A percentile compares a stretch with the other conserved stretches of the same genome.
Conservation (phyloP, 768 basidiomycete species). For the Heimioporus sp. region DNA sequence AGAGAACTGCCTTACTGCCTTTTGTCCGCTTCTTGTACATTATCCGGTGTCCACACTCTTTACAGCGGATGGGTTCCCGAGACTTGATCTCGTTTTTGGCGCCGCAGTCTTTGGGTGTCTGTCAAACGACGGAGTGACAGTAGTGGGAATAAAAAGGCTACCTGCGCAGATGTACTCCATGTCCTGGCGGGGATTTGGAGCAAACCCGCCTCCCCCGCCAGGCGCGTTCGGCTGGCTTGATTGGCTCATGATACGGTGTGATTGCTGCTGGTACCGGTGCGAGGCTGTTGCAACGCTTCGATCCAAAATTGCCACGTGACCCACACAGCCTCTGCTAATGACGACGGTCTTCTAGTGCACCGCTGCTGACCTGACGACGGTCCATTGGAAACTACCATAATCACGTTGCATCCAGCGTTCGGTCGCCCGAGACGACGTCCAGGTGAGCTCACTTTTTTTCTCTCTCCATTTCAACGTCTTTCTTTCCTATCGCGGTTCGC, state of each 20-base stretch:
- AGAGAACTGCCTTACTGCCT: slow-evolving; percentile 62
- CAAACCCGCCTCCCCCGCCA: slow-evolving; percentile 32
- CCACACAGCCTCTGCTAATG: slow-evolving; percentile 9
- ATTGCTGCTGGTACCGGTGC: too few relatives aligned
- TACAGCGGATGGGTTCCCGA: slow-evolving; percentile 91
- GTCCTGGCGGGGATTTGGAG: slow-evolving; percentile 47
- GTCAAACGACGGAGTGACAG: slow-evolving; percentile 11
- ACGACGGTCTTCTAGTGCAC: too few relatives aligned
- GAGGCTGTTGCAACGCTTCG: too few relatives aligned
- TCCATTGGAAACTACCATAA: background rate
- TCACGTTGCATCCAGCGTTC: slow-evolving; percentile 4
- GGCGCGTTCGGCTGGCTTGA: slow-evolving; percentile 31
- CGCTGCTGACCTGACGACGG: slow-evolving; percentile 10
- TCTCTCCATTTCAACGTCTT: background rate
- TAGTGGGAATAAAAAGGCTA: slow-evolving; percentile 31
- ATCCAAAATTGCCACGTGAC: slow-evolving; percentile 11
- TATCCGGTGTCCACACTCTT: slow-evolving; percentile 96
- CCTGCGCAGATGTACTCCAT: slow-evolving; percentile 91
- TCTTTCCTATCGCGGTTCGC: background rate
- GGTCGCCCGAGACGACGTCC: slow-evolving; percentile 12
- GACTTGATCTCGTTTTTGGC: slow-evolving; percentile 89
- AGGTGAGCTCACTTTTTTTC: background rate
- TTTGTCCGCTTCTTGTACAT: slow-evolving; percentile 98
- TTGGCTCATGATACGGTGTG: slow-evolving; percentile 38
- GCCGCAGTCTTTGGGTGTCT: slow-evolving; percentile 67